Evolutionary conservation across 1,284 basidiomycete species (phyloP).

Genomic region (Cystobasidium sp.): DNA sequence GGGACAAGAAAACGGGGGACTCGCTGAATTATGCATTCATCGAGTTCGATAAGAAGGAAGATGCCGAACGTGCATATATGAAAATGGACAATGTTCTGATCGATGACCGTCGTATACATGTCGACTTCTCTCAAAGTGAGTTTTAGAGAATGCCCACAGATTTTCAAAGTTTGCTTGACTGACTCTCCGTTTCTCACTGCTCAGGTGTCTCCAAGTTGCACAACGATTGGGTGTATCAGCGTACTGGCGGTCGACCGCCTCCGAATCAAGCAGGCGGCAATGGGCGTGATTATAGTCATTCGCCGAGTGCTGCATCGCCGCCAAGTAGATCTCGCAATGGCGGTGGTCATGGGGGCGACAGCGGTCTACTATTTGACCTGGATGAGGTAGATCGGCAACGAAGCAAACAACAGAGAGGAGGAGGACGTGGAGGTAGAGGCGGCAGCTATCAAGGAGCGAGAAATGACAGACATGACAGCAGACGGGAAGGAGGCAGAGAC

Average conservation of each 20-base stretch:
- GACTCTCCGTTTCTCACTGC: slow-evolving; percentile 58
- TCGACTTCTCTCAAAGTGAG: slow-evolving; percentile 77
- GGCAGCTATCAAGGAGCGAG: background rate
- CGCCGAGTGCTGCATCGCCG: slow-evolving; percentile 12
- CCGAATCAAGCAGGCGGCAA: slow-evolving; percentile 51
- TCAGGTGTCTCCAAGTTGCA: slow-evolving; percentile 74
- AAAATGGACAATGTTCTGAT: slow-evolving; percentile 99
- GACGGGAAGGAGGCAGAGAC: slow-evolving; percentile 49
- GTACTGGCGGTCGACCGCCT: slow-evolving; percentile 52
- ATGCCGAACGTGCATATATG: slow-evolving; percentile 97
- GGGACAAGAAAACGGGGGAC: slow-evolving; percentile 94
- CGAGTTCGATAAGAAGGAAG: slow-evolving; percentile 90
- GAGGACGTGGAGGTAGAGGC: background rate
- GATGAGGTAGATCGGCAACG: slow-evolving; percentile 45
- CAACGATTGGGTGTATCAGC: slow-evolving; percentile 58
- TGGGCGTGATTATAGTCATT: background rate
- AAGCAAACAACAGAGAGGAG: slow-evolving; percentile 16
- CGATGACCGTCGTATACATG: slow-evolving; percentile 98
- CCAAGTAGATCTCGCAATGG: slow-evolving; percentile 22
- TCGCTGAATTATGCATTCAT: slow-evolving; percentile 98
- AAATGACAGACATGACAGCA: slow-evolving; percentile 29
- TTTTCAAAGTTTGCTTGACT: background rate
- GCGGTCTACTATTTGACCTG: slow-evolving; percentile 52
- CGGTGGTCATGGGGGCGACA: slow-evolving; percentile 43
- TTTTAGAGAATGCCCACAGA: slow-evolving; percentile 40